phyloP scores from a whole-genome alignment of 1,284 basidiomycete species.

The Clitocybe nebularis region DNA sequence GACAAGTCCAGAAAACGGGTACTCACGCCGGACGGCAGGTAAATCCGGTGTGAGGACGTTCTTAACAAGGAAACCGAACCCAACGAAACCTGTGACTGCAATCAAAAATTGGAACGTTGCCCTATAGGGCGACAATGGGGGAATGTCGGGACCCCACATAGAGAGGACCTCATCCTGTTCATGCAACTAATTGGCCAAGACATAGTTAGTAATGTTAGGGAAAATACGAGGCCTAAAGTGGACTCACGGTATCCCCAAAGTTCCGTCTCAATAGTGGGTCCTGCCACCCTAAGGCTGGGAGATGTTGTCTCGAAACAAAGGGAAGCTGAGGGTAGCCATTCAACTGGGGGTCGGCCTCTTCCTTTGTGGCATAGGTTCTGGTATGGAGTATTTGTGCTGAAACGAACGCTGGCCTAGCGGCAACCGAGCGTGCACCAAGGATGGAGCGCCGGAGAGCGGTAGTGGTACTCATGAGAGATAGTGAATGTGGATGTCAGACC shows the following conservation, averaged over 20 bases:
- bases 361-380: conserved; percentile 19
- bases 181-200: conserved; percentile 54
- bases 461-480: conserved; percentile 19
- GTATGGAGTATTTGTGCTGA: conserved; percentile 1
- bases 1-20: conserved; percentile 69
- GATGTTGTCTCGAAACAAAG: conserved; percentile 62
- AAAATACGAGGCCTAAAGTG: conserved; percentile 1
- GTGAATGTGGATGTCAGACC: conserved; percentile 14
- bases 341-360: conserved; percentile 61
- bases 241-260: conserved; percentile 73
- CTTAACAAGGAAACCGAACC: conserved; percentile 54
- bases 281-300: conserved; percentile 76
- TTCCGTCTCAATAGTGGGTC: conserved; percentile 81
- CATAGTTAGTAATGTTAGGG: conserved; percentile 15
- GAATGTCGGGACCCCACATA: conserved; percentile 86
- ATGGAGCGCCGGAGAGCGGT: conserved; percentile 30
- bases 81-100: conserved; percentile 56
- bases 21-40: conserved; percentile 63
- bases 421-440: conserved; percentile 21
- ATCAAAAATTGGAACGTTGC: conserved; percentile 64
- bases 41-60: conserved; percentile 50
- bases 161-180: conserved; percentile 81
- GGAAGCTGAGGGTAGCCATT: conserved; percentile 78
- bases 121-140: conserved; percentile 48
- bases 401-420: conserved; percentile 11